Conservation (phyloP, 441 rosid genomes). For the Corymbia calophylla region DNA sequence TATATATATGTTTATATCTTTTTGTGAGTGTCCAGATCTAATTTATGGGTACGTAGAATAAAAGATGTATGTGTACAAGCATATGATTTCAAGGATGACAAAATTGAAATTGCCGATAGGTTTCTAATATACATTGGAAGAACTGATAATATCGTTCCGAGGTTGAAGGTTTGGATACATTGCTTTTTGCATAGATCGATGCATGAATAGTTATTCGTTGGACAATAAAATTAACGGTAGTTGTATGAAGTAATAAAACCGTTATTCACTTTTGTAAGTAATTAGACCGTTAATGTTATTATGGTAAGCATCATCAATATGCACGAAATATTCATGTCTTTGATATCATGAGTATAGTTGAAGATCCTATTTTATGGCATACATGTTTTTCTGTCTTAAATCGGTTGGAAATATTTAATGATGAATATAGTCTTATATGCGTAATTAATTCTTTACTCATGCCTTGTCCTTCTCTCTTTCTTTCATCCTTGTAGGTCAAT, state of each 20-base stretch:
- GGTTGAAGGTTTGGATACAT: neutral
- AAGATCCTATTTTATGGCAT: neutral
- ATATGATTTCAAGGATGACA: neutral
- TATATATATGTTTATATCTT: neutral
- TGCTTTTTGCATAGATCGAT: neutral
- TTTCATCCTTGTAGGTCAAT: neutral
- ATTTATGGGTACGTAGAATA: neutral
- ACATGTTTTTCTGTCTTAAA: neutral
- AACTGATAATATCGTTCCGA: neutral
- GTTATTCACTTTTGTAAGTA: neutral
- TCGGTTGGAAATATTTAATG: neutral
- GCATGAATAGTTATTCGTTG: neutral
- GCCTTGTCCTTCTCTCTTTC: neutral
- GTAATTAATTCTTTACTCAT: neutral
- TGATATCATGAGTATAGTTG: neutral
- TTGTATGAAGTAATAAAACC: neutral
- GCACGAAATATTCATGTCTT: neutral
- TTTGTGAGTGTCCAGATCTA: neutral
- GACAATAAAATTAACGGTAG: neutral
- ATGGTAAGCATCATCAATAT: neutral
- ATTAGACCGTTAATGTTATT: neutral
- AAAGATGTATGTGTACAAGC: neutral
- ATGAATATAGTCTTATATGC: neutral
- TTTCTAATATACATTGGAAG: neutral
- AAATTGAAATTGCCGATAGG: neutral